Evolutionary conservation across 108 stramenopile genomes (phyloP).

Genomic region (Cylindrotheca closterium): DNA sequence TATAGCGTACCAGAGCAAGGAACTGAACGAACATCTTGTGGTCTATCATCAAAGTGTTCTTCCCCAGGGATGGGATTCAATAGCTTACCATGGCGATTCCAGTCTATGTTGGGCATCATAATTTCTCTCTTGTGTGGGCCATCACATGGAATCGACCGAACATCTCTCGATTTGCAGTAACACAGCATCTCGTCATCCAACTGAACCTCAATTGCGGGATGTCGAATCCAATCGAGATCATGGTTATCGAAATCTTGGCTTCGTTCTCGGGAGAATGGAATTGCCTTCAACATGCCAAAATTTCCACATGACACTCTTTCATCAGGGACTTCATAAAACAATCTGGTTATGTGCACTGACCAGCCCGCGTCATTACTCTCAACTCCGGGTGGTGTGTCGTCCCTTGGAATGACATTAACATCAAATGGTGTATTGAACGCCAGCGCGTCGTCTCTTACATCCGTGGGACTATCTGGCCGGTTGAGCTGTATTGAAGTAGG

Average conservation of each 20-base stretch:
- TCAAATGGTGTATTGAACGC: slow-evolving; percentile 23
- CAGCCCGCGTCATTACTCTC: slow-evolving; percentile 10
- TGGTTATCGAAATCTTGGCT: slow-evolving; percentile 5
- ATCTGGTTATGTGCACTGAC: slow-evolving; percentile 6
- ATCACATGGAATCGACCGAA: slow-evolving; percentile 26
- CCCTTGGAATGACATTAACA: slow-evolving; percentile 15
- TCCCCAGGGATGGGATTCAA: slow-evolving; percentile 16
- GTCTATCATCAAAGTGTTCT: slow-evolving; percentile 22
- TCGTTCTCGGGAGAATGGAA: not conserved
- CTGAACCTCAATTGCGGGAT: not conserved
- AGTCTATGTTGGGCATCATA: slow-evolving; percentile 7
- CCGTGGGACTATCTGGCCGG: not conserved
- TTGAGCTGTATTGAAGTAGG: no score
- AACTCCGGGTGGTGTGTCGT: slow-evolving; percentile 7
- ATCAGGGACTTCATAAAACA: slow-evolving; percentile 13
- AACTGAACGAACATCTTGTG: slow-evolving; percentile 24
- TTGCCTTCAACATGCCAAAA: slow-evolving; percentile 2
- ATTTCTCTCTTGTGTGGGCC: slow-evolving; percentile 10
- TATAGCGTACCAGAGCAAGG: slow-evolving; percentile 33
- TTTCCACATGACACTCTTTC: slow-evolving; percentile 9
- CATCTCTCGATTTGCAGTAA: slow-evolving; percentile 14
- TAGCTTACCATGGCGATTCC: no score
- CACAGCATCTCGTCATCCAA: not conserved
- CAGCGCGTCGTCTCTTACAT: not conserved
- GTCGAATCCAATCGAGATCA: slow-evolving; percentile 8